Percentiles rank a stretch among this genome's conserved stretches.
Evolutionary conservation across 257 asterid species (phyloP).

Genomic region (Nicotiana noctiflora): DNA sequence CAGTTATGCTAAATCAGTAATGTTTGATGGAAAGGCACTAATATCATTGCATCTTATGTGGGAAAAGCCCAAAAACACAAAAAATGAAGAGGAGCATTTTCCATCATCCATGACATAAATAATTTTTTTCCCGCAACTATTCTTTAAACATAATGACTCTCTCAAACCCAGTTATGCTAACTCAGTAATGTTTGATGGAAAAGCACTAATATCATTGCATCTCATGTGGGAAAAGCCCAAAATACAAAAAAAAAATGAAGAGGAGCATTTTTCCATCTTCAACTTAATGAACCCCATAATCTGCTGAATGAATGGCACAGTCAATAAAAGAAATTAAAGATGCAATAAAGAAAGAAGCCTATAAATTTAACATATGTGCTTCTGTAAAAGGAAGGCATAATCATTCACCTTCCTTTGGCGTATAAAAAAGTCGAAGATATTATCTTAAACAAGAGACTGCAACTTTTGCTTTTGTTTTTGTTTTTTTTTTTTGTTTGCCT

Average conservation of each 20-base stretch:
- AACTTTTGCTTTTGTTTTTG: too few species aligned
- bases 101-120: not conserved
- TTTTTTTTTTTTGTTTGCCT: too few species aligned
- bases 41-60: not conserved
- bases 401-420: not conserved
- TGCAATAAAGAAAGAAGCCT: too few species aligned
- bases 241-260: not conserved
- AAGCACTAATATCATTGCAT: too few species aligned
- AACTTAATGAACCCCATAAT: not conserved
- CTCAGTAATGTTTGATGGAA: too few species aligned
- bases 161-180: too few species aligned
- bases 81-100: not conserved
- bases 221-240: too few species aligned
- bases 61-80: not conserved
- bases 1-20: not conserved
- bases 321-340: not conserved
- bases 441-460: not conserved
- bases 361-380: too few species aligned
- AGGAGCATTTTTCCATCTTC: not conserved
- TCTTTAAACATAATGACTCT: too few species aligned
- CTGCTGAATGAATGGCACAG: not conserved
- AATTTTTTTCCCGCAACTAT: too few species aligned
- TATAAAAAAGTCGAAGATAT: not conserved
- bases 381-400: not conserved
- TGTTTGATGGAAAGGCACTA: not conserved